phyloP scores from a whole-genome alignment of 331 rosid species.

The Rosa hybrid region DNA sequence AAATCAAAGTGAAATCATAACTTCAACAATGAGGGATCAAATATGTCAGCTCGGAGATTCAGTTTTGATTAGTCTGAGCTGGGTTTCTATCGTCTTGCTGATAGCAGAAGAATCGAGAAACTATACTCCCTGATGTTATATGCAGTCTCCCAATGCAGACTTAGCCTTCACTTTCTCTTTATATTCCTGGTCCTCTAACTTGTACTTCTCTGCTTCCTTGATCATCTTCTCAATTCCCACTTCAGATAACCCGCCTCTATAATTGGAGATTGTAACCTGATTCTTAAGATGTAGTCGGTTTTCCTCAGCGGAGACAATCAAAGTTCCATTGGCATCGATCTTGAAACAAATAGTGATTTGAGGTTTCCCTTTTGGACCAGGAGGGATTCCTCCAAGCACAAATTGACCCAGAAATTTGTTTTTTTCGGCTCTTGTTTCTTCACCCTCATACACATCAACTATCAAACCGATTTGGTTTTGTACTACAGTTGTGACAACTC shows the following conservation, averaged over 20 bases:
- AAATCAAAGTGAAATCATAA: no score
- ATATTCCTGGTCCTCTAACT: no score
- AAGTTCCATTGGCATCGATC: not conserved
- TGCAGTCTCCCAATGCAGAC: no score
- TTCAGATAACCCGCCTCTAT: no score
- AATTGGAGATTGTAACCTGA: not conserved
- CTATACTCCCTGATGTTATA: no score
- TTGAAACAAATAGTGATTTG: not conserved
- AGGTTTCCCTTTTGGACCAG: not conserved
- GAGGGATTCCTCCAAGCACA: not conserved
- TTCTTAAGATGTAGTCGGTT: not conserved
- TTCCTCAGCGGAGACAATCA: not conserved
- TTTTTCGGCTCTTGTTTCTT: not conserved
- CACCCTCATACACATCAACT: not conserved
- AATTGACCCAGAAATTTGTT: not conserved
- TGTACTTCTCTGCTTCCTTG: not conserved
- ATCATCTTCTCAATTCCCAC: no score
- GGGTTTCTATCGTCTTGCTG: no score
- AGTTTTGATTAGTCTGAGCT: no score
- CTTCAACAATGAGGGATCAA: no score
- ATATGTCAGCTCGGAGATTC: no score
- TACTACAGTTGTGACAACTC: not conserved
- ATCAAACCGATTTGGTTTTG: not conserved
- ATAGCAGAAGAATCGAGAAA: no score
- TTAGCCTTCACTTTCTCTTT: no score